A percentile compares a stretch with the other conserved stretches of the same genome.
phyloP scores from a whole-genome alignment of 768 basidiomycete species.

The Coprinopsis sp. region DNA sequence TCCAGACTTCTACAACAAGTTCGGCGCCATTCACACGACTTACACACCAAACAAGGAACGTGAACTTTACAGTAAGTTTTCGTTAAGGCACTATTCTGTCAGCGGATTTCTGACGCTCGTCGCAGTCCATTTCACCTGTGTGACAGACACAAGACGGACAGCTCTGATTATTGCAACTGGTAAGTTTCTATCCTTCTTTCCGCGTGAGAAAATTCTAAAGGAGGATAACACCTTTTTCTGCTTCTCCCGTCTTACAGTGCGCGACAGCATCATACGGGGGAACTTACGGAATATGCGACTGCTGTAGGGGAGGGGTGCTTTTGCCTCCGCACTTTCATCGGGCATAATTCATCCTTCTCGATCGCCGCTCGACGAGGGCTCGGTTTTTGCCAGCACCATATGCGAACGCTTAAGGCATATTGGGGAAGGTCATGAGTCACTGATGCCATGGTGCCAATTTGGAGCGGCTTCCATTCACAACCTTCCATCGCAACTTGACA shows the following conservation, averaged over 20 bases:
- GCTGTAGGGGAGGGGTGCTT: conserved; percentile 25
- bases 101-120: conserved; percentile 1
- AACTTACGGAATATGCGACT: conserved; percentile 60
- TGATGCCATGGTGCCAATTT: too few species aligned
- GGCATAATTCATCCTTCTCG: too few species aligned
- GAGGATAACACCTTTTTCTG: conserved; percentile 7
- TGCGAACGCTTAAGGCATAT: too few species aligned
- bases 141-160: conserved; percentile 75
- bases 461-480: too few species aligned
- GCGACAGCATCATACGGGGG: conserved; percentile 64
- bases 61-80: conserved; percentile 61
- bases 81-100: conserved; percentile 1
- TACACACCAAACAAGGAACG: conserved; percentile 66
- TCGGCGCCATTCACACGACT: conserved; percentile 62
- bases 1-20: conserved; percentile 71
- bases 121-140: conserved; percentile 73
- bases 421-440: too few species aligned
- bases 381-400: too few species aligned
- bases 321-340: background rate
- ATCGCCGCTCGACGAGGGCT: too few species aligned
- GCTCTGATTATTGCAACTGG: conserved; percentile 70
- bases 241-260: conserved; percentile 37
- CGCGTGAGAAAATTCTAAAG: background rate
- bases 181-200: conserved; percentile 28
- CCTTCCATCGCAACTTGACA: too few species aligned